A percentile compares a stretch with the other conserved stretches of the same genome.
Conservation (phyloP, 169 alveolate genomes). For the Plasmodium relictum region DNA sequence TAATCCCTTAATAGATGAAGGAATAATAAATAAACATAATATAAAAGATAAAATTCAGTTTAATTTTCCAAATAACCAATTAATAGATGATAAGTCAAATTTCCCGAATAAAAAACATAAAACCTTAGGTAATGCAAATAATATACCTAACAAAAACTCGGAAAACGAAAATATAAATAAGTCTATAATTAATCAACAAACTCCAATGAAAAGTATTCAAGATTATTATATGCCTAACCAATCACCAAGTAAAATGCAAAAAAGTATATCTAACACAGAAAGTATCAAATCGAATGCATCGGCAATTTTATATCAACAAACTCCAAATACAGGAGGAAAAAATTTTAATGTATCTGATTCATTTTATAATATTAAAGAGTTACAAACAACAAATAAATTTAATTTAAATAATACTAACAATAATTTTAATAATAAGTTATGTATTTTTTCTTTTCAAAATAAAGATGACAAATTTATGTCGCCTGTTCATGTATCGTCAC, state of each 20-base stretch:
- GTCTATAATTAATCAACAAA: constrained; percentile 15
- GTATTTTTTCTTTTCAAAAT: constrained; percentile 1
- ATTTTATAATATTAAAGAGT: background rate
- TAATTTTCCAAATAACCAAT: constrained; percentile 20
- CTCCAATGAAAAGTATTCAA: constrained; percentile 17
- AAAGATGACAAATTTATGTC: constrained; percentile 22
- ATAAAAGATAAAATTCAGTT: background rate
- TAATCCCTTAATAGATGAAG: constrained; percentile 5
- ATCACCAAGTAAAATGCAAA: constrained; percentile 38
- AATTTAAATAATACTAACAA: background rate
- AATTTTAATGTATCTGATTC: constrained; percentile 17
- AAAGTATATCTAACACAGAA: constrained; percentile 18
- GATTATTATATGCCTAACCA: constrained; percentile 27
- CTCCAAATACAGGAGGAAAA: constrained; percentile 3
- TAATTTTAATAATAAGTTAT: background rate
- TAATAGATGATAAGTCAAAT: constrained; percentile 21
- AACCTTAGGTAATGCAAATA: constrained; percentile 5
- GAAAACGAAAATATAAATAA: constrained; percentile 27
- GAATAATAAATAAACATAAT: constrained; percentile 1
- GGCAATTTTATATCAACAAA: constrained; percentile 21
- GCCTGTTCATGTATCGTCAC: constrained; percentile 16
- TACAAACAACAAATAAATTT: background rate
- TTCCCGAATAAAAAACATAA: constrained; percentile 34
- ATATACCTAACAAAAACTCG: constrained; percentile 21
- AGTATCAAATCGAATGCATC: constrained; percentile 26